These are phyloP conservation scores for Filobasidium uniguttulatum DNA, from an alignment of 1,284 basidiomycete genomes.

Conservation along the genomic window DNA sequence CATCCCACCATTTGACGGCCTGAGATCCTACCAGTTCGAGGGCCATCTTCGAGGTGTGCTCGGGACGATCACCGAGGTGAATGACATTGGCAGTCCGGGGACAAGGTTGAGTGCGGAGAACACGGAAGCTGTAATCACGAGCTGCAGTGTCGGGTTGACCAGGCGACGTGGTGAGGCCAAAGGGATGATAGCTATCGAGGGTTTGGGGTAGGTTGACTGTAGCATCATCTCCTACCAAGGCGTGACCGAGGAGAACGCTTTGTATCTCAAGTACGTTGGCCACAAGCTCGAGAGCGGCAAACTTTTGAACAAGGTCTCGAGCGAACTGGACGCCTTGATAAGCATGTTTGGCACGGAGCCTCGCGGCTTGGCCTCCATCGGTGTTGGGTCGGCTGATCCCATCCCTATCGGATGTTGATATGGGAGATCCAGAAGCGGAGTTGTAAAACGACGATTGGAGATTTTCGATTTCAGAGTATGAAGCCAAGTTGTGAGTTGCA, in stretches of 20 bases:
- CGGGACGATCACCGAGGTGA: conserved; percentile 15
- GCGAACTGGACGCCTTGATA: not conserved
- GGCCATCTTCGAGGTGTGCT: conserved; percentile 15
- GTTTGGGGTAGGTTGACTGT: not conserved
- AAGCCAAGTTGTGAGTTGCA: not conserved
- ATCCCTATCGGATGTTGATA: conserved; percentile 13
- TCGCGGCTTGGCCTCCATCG: not conserved
- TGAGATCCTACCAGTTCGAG: conserved; percentile 18
- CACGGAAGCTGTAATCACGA: not conserved
- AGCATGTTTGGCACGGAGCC: not conserved
- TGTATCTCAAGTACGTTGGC: conserved; percentile 8
- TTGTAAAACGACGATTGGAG: conserved; percentile 10
- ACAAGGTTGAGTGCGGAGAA: conserved; percentile 17
- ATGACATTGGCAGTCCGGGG: conserved; percentile 15
- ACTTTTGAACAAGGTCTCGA: conserved; percentile 5
- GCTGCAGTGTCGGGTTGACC: too few species aligned
- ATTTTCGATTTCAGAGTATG: not conserved
- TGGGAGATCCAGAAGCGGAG: conserved; percentile 8
- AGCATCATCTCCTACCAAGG: not conserved
- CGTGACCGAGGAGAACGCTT: conserved; percentile 2
- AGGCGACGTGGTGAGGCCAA: not conserved
- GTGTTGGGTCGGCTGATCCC: conserved; percentile 2
- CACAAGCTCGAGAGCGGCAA: conserved; percentile 6
- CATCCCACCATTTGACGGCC: conserved; percentile 27
- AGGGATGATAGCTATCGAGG: not conserved